Base-by-base conservation (phyloP, 73 alveolate species). In the Symbiodinium natans region DNA sequence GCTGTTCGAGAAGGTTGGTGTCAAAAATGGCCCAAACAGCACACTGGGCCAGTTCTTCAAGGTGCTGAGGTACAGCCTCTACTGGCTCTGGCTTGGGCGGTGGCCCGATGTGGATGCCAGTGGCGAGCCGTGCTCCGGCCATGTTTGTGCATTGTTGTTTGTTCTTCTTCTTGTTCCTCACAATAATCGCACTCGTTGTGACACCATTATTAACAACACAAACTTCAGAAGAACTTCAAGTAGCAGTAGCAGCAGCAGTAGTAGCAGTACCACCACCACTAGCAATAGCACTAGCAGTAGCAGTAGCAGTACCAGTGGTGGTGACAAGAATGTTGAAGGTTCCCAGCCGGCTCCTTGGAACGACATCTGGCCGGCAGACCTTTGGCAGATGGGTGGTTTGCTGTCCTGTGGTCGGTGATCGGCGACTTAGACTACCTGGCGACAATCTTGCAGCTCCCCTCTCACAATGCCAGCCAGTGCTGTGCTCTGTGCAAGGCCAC, bases 341-440 rank as follows among this genome's bases (percentile, higher is more conserved):
- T 33, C 40, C 63, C 82, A 15, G 75, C 34, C 33, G 34, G 33
- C 75, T 17, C 31, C 10, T 6, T 17, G 83, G 63, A 48, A 34
- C 19, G 25, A 1, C 2, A 10, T 3, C 33, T 15, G 83, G 56
- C 83, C 4, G 93, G 83, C 36, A 33, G 52, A 15, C 2, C 25
- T 2, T 27, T 86, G 38, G 93, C 93, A 2, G n/a, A 31, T 3
- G 93, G 93, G 13, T 86, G 4, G 29, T 9, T 40, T 21, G 83
- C 41, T 17, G 59, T 13, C 1, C 74, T 86, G 56, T 29, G 13
- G n/a, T 13, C 40, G 21, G 25, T 86, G 59, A 83, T 52, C 48
- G 93, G 93, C 7, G 93, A 86, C 40, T 34, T 86, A 4, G 93
- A 54, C 40, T 86, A 52, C 41, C 52, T 86, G 27, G 93, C 93